A percentile compares a stretch with the other conserved stretches of the same genome.
Conservation (phyloP, 2,329 filamentous ascomycete species). For the Fusarium marasasianum region DNA sequence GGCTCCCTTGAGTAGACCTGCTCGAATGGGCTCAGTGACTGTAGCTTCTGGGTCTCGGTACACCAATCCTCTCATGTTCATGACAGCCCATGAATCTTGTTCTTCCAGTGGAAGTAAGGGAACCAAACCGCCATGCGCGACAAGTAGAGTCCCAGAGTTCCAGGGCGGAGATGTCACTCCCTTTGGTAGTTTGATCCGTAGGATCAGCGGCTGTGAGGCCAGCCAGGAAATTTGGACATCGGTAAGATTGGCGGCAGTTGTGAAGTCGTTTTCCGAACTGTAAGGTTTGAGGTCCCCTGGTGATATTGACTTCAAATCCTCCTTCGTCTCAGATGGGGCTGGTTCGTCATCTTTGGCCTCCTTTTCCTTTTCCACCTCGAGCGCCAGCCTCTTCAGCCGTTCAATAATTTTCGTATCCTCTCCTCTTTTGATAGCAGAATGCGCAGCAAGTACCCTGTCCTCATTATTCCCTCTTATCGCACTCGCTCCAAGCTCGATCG, state of each 20-base stretch:
- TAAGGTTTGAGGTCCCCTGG: slow-evolving; percentile 25
- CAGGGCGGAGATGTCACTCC: slow-evolving; percentile 15
- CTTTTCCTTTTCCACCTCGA: not conserved
- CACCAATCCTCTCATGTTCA: slow-evolving; percentile 87
- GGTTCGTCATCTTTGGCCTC: not conserved
- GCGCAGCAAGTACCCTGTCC: slow-evolving; percentile 74
- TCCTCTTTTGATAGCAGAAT: slow-evolving; percentile 9
- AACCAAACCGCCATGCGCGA: slow-evolving; percentile 85
- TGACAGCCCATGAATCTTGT: slow-evolving; percentile 78
- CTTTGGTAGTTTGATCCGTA: slow-evolving; percentile 16
- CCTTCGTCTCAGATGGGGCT: not conserved
- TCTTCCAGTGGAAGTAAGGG: slow-evolving; percentile 73
- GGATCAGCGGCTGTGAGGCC: slow-evolving; percentile 14
- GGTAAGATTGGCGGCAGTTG: slow-evolving; percentile 16
- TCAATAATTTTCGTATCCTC: not conserved
- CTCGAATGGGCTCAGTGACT: slow-evolving; percentile 4
- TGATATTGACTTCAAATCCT: not conserved
- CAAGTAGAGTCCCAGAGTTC: slow-evolving; percentile 49
- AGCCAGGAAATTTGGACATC: slow-evolving; percentile 27
- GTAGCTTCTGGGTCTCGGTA: slow-evolving; percentile 44
- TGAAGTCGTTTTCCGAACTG: slow-evolving; percentile 27
- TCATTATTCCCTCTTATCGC: slow-evolving; percentile 90
- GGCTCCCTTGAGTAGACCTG: slow-evolving; percentile 23
- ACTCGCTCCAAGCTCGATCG: slow-evolving; percentile 74
- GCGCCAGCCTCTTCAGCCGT: not conserved